Conservation (phyloP, 441 rosid genomes). For the Pelargonium citronellum region DNA sequence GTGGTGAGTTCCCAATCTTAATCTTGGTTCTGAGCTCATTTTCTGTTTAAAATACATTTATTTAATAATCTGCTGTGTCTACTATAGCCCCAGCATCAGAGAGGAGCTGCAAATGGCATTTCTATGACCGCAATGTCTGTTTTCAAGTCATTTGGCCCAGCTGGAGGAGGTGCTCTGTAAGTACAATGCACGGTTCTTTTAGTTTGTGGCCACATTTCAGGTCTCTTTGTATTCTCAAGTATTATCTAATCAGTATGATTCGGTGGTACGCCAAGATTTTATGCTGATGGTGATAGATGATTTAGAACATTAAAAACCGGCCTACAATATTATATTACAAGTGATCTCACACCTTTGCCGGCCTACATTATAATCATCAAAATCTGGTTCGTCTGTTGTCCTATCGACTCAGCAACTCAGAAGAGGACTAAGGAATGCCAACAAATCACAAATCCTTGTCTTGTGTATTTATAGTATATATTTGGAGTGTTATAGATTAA, state of each 20-base stretch:
- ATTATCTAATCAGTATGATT: not conserved
- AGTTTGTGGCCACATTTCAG: not conserved
- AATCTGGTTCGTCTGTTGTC: too few species aligned
- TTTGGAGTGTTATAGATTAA: not conserved
- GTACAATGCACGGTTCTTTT: constrained; percentile 13
- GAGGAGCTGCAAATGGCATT: constrained; percentile 74
- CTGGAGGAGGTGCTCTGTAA: constrained; percentile 59
- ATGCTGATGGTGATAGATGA: too few species aligned
- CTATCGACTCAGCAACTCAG: too few species aligned
- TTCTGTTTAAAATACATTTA: not conserved
- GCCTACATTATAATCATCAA: too few species aligned
- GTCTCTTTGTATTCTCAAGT: not conserved
- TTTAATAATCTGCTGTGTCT: constrained; percentile 8
- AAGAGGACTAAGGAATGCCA: too few species aligned
- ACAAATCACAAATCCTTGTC: too few species aligned
- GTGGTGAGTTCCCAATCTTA: constrained; percentile 36
- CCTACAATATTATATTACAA: too few species aligned
- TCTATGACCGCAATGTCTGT: constrained; percentile 71
- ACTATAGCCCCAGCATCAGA: constrained; percentile 45
- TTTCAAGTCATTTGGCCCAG: constrained; percentile 72
- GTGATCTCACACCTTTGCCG: too few species aligned
- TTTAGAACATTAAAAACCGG: too few species aligned
- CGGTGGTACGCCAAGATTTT: too few species aligned
- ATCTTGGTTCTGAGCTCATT: not conserved
- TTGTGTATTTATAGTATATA: too few species aligned